A percentile compares a stretch with the other conserved stretches of the same genome.
phyloP scores from a whole-genome alignment of 345 rosid species.

The Ricinus communis region DNA sequence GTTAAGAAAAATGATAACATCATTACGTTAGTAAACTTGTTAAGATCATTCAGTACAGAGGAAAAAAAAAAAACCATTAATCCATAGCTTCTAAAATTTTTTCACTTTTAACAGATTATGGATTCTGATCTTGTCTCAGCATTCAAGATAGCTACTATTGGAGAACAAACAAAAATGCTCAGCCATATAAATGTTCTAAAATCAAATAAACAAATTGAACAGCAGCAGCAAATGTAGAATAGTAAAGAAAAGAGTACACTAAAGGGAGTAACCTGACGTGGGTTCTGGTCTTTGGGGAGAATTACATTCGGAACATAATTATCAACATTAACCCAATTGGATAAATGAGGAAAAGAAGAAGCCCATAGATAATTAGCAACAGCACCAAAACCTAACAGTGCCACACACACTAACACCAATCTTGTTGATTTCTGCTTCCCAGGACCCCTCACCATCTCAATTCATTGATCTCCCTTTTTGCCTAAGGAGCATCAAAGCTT shows the following conservation, averaged over 20 bases:
- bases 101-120: too few species aligned
- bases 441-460: conserved; percentile 42
- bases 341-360: conserved; percentile 47
- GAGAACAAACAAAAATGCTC: neutral
- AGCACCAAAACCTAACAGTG: conserved; percentile 55
- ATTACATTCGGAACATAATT: neutral
- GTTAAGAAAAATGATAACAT: neutral
- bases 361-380: conserved; percentile 83
- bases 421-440: conserved; percentile 54
- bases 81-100: too few species aligned
- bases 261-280: neutral
- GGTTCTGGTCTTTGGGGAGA: conserved; percentile 11
- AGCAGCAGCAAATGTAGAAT: neutral
- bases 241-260: neutral
- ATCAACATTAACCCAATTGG: conserved; percentile 25
- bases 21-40: neutral
- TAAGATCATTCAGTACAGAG: neutral
- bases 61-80: too few species aligned
- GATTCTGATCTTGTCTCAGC: too few species aligned
- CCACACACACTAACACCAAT: conserved; percentile 42
- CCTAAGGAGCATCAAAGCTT: too few species aligned
- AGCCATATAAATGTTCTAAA: neutral
- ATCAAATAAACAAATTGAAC: neutral
- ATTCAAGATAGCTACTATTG: neutral
- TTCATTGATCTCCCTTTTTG: too few species aligned